Evolutionary conservation across 805 yeast species (phyloP), one percentile per base, ranked within the genome.

Genomic region (Metschnikowia matae): DNA sequence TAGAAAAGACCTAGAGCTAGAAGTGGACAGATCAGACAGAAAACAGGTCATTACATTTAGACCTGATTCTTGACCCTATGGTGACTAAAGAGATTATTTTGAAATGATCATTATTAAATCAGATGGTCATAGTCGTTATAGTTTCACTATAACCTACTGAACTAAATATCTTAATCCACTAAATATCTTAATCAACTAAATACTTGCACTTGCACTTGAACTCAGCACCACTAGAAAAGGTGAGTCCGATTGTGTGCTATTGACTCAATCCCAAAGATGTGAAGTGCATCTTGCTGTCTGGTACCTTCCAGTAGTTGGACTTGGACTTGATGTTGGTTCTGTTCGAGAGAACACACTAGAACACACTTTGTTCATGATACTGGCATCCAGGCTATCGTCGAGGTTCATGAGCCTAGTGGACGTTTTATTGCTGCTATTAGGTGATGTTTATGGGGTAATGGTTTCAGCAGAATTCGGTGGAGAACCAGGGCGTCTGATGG

Each of bases 141-240:
- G n/a, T n/a, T n/a, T n/a, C n/a, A n/a, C n/a, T n/a, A n/a, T n/a
- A n/a, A n/a, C n/a, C n/a, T n/a, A n/a, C n/a, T n/a, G n/a, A n/a
- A n/a, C n/a, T n/a, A n/a, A n/a, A n/a, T n/a, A n/a, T n/a, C n/a
- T n/a, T n/a, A n/a, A n/a, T n/a, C n/a, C n/a, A n/a, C n/a, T n/a
- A n/a, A n/a, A n/a, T n/a, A n/a, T n/a, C n/a, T n/a, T n/a, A n/a
- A n/a, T n/a, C n/a, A n/a, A n/a, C n/a, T n/a, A n/a, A n/a, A n/a
- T n/a, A n/a, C n/a, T n/a, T n/a, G n/a, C n/a, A n/a, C n/a, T 63
- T 2, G 49, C 34, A 47, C 71, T 66, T 15, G 79, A 84, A 40
- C 82, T 76, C 2, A 84, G 73, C 17, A 83, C 71, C 2, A 85
- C 85, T 36, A 82, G 56, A 13, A 74, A 67, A 2, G 78, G 74